Base-by-base conservation (phyloP, 805 yeast genomes). In the Kregervanrija fluxuum region DNA sequence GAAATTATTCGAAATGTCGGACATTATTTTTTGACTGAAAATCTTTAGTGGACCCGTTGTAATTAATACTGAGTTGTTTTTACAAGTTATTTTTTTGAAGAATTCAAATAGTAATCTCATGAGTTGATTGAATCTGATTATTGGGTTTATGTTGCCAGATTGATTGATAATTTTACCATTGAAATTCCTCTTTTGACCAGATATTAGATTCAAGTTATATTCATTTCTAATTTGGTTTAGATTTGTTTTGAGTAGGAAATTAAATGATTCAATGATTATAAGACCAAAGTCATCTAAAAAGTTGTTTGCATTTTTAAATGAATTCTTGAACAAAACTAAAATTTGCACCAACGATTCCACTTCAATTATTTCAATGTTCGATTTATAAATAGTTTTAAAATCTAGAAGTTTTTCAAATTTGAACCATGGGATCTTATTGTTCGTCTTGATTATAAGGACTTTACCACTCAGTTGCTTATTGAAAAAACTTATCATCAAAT, bases 31-130 rank as follows among this genome's bases (percentile, higher is more conserved):
- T 42, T 62, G 65, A 14, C 47, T 55, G 15, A 54, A 48, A 14
- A 51, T 52, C 3, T 52, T 56, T 60, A 61, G 54, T 22, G 53
- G 52, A 1, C 66, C 66, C 1, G 57, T 50, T 3, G 65, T 60
- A n/a, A 62, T 42, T 12, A 58, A 32, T 5, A 55, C 40, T 4
- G 47, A 37, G 8, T 48, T 32, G n/a, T 51, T 38, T 12, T 33
- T 31, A 10, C 48, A 14, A 17, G 44, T 36, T 3, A 37, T 2
- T 8, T 35, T 30, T 11, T 43, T 41, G 30, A 49, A 39, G 9
- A 42, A 10, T 30, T 45, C 41, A 33, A 46, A 49, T 30, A 60
- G 56, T 4, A 59, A 45, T 11, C 53, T 48, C 30, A 53, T 35
- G 1, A 48, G 32, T 30, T 46, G 46, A 9, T 47, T 43, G 31